Evolutionary conservation across 768 basidiomycete species (phyloP), one percentile per base, ranked within the genome.

Genomic region (Mycena belliarum): DNA sequence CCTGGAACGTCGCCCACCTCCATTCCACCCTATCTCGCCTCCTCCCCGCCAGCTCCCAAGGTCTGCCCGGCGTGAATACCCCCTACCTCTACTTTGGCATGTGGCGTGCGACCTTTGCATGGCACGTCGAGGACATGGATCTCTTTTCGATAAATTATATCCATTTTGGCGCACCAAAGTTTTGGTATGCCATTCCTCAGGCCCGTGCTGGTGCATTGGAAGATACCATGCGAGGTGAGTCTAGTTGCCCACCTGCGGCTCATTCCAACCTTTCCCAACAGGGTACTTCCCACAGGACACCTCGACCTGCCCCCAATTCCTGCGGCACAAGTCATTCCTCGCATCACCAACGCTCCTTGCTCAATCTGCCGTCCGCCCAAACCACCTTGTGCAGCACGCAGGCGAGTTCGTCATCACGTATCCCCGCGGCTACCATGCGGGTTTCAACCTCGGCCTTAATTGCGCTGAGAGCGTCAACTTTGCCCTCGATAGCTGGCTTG

Each of bases 91-190:
- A 98, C 73, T 98, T 95, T 70, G 97, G 97, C 62, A 98, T 98
- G 95, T 99, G 97, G 97, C 81, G 95, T 49, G 96, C 96, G 23
- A 94, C 94, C 0, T 98, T 98, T 73, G 93, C 95, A 0, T 99
- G 97, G 96, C 97, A 99, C 66, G 97, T 99, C 46, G 97, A 99
- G 72, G 97, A 99, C 72, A 97, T 98, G 92, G 97, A 99, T 68
- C 80, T 99, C 1, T 98, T 96, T 74, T 95, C 93, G 55, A 98
- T 99, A 76, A 99, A 99, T 69, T 98, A 95, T 70, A 93, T 99
- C 53, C 97, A 99, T 72, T 98, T 98, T 65, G 97, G 97, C 0
- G 95, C 95, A 0, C 95, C 95, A 2, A 98, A 93, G 65, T 89
- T 91, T 67, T 99, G 97, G 97, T 98, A 98, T 71, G 89, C 95